Evolutionary conservation across 768 basidiomycete genomes (phyloP), one percentile per base, ranked within the genome.

Genomic region (Leucocoprinus sp.): DNA sequence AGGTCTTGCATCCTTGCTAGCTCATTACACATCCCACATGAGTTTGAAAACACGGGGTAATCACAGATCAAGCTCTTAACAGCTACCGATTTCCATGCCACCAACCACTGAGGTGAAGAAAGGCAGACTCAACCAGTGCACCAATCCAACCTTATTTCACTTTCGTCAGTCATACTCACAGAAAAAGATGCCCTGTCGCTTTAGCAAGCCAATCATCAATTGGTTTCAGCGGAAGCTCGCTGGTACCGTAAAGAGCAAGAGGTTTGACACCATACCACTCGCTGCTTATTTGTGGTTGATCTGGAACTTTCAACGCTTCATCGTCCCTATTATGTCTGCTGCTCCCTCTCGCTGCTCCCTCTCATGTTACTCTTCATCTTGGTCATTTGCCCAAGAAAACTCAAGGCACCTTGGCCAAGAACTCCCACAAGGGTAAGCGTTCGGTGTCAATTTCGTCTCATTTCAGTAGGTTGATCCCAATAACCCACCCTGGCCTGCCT

Each of bases 191-290:
- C 64, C 80, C 44, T 75, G 78, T 38, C 78, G 82, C 29, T 78
- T 83, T 14, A 84, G 87, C 61, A 86, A 88, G 59, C 89, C 89
- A 7, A 83, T 92, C 54, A 81, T 92, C 55, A 84, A 87, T 54
- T 92, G 89, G 89, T 80, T 92, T 50, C 88, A 91, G 57, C 79
- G 86, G 52, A 92, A 92, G 62, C 70, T 92, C 11, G 82, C 80
- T 27, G 85, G 85, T 19, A 74, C 81, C 17, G 78, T 70, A 28
- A 77, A 74, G 50, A 55, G 67, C 17, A 80, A 82, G 60, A 71
- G 80, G 45, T 55, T 62, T 24, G 69, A 68, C 46, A 65, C 61
- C 52, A 57, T 62, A 40, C 60, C 61, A 33, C 55, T 65, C 33
- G 54, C 51, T 39, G 51, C 57, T 50, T n/a, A n/a, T n/a, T n/a